Base-by-base conservation (phyloP, 371 early-diverging fungal genomes). In the Mucor plumbeus region DNA sequence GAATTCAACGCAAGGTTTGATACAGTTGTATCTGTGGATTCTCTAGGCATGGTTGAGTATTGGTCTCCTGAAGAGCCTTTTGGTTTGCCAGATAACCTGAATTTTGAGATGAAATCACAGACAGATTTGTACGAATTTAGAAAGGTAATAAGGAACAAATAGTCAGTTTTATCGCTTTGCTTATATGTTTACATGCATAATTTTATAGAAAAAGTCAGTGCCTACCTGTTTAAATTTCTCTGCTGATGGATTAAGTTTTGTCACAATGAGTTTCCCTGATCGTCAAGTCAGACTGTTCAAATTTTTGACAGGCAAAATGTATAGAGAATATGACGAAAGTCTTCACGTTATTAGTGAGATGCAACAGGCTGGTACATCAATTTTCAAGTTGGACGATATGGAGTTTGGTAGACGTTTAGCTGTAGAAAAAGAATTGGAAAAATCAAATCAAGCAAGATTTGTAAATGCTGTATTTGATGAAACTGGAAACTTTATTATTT, bases 401-500 rank as follows among this genome's bases (percentile, higher is more conserved):
- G 98, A 97, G 78, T 97, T 97, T 86, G 97, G 98, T 31, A 85
- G 97, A 64, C 85, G 99, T 57, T 69, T 97, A 53, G 97, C 97
- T 4, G 85, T 93, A 7, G 98, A 98, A 64, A 87, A 89, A 48
- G 96, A 97, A 73, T 73, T 97, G 48, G 90, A 91, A 63, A 91
- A 92, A 65, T 80, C 90, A 0, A 76, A 88, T 5, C 93, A 94
- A 68, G 78, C 87, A 8, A 71, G 70, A 31, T 87, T 81, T 36
- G 85, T 86, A 39, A 97, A 95, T 78, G 94, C 92, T 10, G 92
- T 96, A 0, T 99, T 98, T 81, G 98, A 99, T 78, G 92, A 95
- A 43, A 91, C 94, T 47, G 90, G 95, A 17, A 82, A 91, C 67
- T 95, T 95, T 72, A 73, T 98, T 65, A 87, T 98, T 54, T 96